These are phyloP conservation scores for Hericium rajendrae DNA, from an alignment of 768 basidiomycete species.

Conservation along the genomic window DNA sequence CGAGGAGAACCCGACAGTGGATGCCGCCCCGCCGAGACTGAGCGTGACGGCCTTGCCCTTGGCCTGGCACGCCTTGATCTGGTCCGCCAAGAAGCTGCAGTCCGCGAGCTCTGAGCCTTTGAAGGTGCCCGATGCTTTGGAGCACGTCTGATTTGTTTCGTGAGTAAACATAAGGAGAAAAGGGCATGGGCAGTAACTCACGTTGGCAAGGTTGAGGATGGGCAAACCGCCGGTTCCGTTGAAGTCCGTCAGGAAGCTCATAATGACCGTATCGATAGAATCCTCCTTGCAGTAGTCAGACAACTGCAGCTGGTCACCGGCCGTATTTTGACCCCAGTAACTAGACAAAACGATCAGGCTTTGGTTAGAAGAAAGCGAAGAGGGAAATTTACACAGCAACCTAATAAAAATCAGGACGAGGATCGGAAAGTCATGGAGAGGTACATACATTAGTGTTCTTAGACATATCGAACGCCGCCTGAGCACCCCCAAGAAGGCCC, in stretches of 20 bases:
- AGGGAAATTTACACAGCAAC: not conserved
- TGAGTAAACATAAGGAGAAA: not conserved
- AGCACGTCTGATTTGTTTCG: slow-evolving; percentile 34
- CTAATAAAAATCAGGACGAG: not conserved
- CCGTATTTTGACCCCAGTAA: not conserved
- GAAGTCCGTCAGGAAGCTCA: not conserved
- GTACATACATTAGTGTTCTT: not conserved
- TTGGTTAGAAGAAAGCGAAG: not conserved
- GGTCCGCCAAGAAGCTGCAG: slow-evolving; percentile 31
- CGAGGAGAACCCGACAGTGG: slow-evolving; percentile 28
- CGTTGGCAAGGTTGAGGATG: slow-evolving; percentile 56
- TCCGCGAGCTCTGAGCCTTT: slow-evolving; percentile 31
- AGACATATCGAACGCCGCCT: not conserved
- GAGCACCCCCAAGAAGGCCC: no score
- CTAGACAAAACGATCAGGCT: not conserved
- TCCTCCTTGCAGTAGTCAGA: not conserved
- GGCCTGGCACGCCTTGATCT: slow-evolving; percentile 36
- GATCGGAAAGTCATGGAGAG: not conserved
- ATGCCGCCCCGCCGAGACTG: slow-evolving; percentile 35
- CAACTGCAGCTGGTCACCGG: not conserved
- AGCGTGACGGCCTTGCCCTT: slow-evolving; percentile 39
- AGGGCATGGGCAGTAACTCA: not conserved
- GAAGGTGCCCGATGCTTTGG: slow-evolving; percentile 30
- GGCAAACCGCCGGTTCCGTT: slow-evolving; percentile 31
- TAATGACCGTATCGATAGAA: not conserved